Base-by-base conservation (phyloP, 345 rosid genomes). In the Eucalyptus pauciflora region DNA sequence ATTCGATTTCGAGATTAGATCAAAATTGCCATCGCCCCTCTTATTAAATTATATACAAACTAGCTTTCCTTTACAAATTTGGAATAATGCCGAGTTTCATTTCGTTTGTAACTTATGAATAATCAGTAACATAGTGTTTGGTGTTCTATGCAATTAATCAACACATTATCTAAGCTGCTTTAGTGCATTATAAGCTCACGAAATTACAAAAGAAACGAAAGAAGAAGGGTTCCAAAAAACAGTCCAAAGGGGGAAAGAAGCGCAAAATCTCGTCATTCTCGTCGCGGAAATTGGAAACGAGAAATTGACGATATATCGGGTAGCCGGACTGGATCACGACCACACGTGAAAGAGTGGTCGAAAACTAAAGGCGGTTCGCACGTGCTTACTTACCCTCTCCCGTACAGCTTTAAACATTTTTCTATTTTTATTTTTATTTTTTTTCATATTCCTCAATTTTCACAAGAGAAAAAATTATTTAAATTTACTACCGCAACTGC, bases 11-110 rank as follows among this genome's bases (percentile, higher is more conserved):
- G 8, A 2, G 0, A 56, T 56, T 56, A 0, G 13, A 4, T 56
- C 0, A 56, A 10, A 22, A 56, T 0, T 24, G 0, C 10, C 2
- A 1, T 56, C 7, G 0, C 3, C 1, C 1, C 29, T 56, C 5
- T 4, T 9, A 56, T 56, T 13, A 56, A 15, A 15, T 67, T 3
- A 67, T 67, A 67, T 8, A 67, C 5, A 8, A 7, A 64, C 10
- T 17, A 33, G 45, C 13, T 1, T 17, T 69, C 20, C 24, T 33
- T 17, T 69, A 33, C 37, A 33, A 71, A 71, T 71, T 71, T 4
- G 7, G 41, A 18, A 71, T 31, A 8, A 18, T 4, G 22, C 6
- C 2, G 4, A 33, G 41, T 17, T 69, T 69, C 80, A 69, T 69
- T 33, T 17, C 22, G 4, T 0, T 45, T 2, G 45, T 17, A 16